Evolutionary conservation across 2,329 filamentous ascomycete species (phyloP), one percentile per base, ranked within the genome.

Genomic region (Pyrenophora tritici-repentis): DNA sequence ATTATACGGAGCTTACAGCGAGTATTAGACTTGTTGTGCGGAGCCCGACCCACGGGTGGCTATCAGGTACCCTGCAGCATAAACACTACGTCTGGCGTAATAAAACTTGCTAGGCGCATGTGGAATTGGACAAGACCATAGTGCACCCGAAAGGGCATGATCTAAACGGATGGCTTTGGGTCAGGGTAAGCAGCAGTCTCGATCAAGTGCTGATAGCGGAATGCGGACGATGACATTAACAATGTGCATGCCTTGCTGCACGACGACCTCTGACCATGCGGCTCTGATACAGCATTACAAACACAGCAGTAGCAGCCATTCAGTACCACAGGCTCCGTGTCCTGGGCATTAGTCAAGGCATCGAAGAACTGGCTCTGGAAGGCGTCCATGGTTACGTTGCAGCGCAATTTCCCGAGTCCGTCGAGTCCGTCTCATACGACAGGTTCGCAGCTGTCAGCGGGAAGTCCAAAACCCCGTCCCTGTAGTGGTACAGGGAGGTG

Each of bases 1-100:
- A 50, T 59, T 52, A 46, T 37, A 54, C 48, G 50, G 59, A 43
- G 31, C 48, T 42, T 51, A 42, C 38, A 45, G 46, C 41, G 47
- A 42, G 46, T 42, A 32, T 43, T 50, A 45, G 40, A 40, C 44
- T 39, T 45, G 39, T 53, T 49, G 56, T 57, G 55, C 50, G 51
- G 56, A 42, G 40, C 20, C 38, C 39, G 32, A 39, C 49, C 45
- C 26, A 52, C 41, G 31, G 40, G 33, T 36, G 29, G 49, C 16
- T 41, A 47, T 56, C 53, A 42, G 48, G 45, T 40, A 44, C 40
- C 26, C 33, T 26, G 18, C 6, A 38, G 36, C 22, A 43, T 16
- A 38, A 22, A 40, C 49, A 38, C 35, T 26, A 29, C n/a, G 34
- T 35, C 37, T 24, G 33, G 43, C 18, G 50, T 35, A 34, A 47